These are phyloP conservation scores for Willaertia magna DNA, from an alignment of 208 protist genomes.

Conservation along the genomic window DNA sequence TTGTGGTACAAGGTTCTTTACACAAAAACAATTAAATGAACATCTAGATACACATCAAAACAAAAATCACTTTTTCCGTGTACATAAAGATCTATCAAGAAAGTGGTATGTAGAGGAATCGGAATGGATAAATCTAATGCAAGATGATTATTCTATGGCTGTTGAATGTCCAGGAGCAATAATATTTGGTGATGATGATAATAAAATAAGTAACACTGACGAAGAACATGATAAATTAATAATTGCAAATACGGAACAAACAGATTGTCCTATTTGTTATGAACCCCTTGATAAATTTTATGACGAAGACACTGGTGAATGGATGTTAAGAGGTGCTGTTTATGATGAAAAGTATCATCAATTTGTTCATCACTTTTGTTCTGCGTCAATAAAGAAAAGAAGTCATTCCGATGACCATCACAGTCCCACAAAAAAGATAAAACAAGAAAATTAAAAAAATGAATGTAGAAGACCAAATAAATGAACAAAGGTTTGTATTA, in stretches of 20 bases:
- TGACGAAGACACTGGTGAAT: background rate
- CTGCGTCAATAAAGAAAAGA: too few relatives aligned
- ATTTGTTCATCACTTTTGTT: background rate
- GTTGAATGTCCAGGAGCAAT: background rate
- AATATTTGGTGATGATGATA: background rate
- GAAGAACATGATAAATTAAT: background rate
- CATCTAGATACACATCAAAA: background rate
- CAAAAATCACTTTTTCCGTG: background rate
- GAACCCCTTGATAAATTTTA: background rate
- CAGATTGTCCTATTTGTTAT: background rate
- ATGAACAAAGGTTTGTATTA: background rate
- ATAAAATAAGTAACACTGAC: background rate
- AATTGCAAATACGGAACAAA: background rate
- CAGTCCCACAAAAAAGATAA: background rate
- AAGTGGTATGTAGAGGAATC: background rate
- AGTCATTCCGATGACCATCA: too few relatives aligned
- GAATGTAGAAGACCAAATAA: background rate
- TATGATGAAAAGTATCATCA: background rate
- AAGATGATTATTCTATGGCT: background rate
- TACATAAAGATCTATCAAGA: background rate
- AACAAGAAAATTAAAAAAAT: background rate
- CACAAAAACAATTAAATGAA: background rate
- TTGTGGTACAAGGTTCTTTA: background rate
- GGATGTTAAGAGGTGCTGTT: background rate
- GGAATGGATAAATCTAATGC: background rate